Percentiles rank a stretch among this genome's conserved stretches.
Conservation (phyloP, 2,329 filamentous ascomycete genomes). For the Lasiodiplodia gonubiensis region DNA sequence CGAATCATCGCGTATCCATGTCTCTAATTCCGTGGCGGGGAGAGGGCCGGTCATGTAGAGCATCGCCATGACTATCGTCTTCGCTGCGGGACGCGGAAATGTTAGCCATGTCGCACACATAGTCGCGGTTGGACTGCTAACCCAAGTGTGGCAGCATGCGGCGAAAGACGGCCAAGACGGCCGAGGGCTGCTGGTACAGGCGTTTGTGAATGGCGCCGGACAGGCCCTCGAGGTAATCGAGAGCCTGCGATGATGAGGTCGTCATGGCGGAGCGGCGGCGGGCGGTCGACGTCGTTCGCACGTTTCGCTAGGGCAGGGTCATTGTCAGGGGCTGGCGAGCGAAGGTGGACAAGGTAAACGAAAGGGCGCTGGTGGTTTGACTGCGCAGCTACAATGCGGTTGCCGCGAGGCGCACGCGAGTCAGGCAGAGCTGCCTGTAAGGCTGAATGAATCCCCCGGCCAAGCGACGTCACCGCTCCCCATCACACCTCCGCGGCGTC, state of each 20-base stretch:
- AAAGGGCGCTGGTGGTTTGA: background rate
- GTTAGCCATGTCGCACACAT: background rate
- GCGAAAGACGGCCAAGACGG: slow-evolving; percentile 91
- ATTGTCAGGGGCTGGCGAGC: slow-evolving; percentile 35
- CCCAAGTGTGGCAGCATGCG: slow-evolving; percentile 94
- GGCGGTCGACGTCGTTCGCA: slow-evolving; percentile 32
- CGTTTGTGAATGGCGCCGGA: slow-evolving; percentile 87
- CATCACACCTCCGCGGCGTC: background rate
- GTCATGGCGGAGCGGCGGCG: slow-evolving; percentile 56
- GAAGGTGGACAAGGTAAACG: slow-evolving; percentile 11
- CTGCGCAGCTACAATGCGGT: slow-evolving; percentile 1
- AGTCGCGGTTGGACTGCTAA: slow-evolving; percentile 49
- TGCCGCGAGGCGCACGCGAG: slow-evolving; percentile 2
- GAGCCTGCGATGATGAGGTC: slow-evolving; percentile 64
- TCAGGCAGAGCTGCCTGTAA: slow-evolving; percentile 8
- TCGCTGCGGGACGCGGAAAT: slow-evolving; percentile 62
- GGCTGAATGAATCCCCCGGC: slow-evolving; percentile 12
- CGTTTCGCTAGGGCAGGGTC: slow-evolving; percentile 37
- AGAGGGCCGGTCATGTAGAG: slow-evolving; percentile 88
- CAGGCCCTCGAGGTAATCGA: slow-evolving; percentile 92
- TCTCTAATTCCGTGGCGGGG: slow-evolving; percentile 78
- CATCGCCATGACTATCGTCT: slow-evolving; percentile 93
- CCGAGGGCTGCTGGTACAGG: slow-evolving; percentile 95
- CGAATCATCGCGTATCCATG: slow-evolving; percentile 78
- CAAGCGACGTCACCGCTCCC: slow-evolving; percentile 19